A percentile compares a stretch with the other conserved stretches of the same genome.
Evolutionary conservation across 345 rosid species (phyloP).

Genomic region (Acer yangbiense): DNA sequence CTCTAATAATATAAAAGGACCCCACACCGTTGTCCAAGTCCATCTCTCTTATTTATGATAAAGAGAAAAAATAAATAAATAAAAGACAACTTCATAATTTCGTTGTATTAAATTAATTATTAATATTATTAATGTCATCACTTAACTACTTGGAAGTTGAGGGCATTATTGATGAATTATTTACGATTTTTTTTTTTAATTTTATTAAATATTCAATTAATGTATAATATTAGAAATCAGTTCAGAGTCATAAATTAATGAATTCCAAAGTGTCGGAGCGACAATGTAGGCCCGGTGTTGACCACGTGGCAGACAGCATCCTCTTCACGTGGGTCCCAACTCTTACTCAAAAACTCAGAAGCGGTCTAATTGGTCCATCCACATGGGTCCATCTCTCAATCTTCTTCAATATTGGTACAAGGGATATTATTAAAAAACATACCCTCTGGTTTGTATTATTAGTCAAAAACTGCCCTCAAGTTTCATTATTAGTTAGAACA

Average conservation of each 20-base stretch:
- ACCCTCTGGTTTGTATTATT: too few relatives aligned
- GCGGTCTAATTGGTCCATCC: conserved; percentile 23
- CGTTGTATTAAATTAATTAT: too few relatives aligned
- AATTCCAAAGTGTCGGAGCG: conserved; percentile 18
- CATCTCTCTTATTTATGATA: neutral
- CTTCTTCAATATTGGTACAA: too few relatives aligned
- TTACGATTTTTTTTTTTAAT: too few relatives aligned
- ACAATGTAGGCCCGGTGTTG: conserved; percentile 43
- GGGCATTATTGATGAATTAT: conserved; percentile 24
- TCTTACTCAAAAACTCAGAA: neutral
- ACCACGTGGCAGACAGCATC: conserved; percentile 59
- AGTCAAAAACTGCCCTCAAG: too few relatives aligned
- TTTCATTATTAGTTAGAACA: too few relatives aligned
- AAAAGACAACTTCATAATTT: conserved; percentile 14
- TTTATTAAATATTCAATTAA: neutral
- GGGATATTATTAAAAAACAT: too few relatives aligned
- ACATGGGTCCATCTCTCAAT: neutral
- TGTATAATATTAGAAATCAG: too few relatives aligned
- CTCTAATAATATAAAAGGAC: neutral
- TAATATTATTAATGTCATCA: too few relatives aligned
- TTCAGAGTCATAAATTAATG: too few relatives aligned
- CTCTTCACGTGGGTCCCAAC: conserved; percentile 27
- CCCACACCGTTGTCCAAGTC: neutral
- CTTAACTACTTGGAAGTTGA: neutral
- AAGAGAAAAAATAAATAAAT: neutral